phyloP scores from a whole-genome alignment of 2,329 filamentous ascomycete species.

The Colletotrichum destructivum region DNA sequence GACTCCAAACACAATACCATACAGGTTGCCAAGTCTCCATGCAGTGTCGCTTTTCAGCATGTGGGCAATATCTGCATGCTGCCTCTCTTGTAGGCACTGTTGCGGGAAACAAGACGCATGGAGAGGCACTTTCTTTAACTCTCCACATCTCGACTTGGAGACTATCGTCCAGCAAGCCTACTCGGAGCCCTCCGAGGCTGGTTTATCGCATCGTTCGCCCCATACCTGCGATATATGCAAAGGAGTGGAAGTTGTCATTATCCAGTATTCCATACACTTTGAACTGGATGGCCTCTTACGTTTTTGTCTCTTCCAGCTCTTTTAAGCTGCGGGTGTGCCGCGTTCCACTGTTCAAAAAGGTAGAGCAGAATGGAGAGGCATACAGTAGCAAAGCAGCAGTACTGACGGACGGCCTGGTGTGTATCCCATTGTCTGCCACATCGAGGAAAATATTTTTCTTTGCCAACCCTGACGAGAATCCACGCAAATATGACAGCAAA shows the following conservation, averaged over 20 bases:
- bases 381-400: fast-evolving
- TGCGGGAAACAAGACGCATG: background rate
- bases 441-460: too few species aligned
- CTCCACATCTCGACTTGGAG: background rate
- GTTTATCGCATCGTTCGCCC: too few species aligned
- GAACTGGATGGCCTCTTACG: background rate
- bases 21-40: background rate
- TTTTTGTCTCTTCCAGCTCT: background rate
- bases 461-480: too few species aligned
- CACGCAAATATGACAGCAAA: too few species aligned
- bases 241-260: background rate
- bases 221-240: too few species aligned
- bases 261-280: background rate
- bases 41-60: background rate
- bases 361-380: background rate
- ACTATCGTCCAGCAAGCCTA: background rate
- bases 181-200: too few species aligned
- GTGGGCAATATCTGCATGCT: background rate
- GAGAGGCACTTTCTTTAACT: background rate
- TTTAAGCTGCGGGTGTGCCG: background rate
- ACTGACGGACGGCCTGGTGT: too few species aligned
- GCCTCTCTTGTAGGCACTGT: background rate
- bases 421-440: too few species aligned
- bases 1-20: too few species aligned
- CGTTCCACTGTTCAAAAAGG: background rate